phyloP scores from a whole-genome alignment of 1,284 basidiomycete species.

The Apiotrichum veenhuisii region DNA sequence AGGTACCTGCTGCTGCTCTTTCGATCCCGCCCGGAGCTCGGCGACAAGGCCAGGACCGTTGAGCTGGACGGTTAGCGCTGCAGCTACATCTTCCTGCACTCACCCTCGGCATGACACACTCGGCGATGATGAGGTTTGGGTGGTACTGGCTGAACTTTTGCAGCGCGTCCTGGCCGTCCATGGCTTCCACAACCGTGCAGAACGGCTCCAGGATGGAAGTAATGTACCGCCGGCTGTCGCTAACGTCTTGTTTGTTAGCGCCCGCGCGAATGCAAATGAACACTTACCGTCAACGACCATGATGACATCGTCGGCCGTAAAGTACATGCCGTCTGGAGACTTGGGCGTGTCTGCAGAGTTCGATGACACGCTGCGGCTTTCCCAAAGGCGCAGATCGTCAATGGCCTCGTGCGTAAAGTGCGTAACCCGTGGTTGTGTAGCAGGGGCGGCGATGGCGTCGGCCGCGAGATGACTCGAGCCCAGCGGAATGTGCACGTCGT shows the following conservation, averaged over 20 bases:
- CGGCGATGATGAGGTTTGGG: slow-evolving; percentile 47
- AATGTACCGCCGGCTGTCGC: slow-evolving; percentile 42
- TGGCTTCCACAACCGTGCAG: slow-evolving; percentile 49
- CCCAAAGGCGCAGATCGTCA: slow-evolving; percentile 41
- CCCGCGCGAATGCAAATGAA: background rate
- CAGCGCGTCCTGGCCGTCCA: slow-evolving; percentile 47
- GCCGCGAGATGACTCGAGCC: too few relatives aligned
- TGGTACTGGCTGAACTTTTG: slow-evolving; percentile 27
- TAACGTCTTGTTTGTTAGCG: slow-evolving; percentile 17
- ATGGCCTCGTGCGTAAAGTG: too few relatives aligned
- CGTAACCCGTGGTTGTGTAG: too few relatives aligned
- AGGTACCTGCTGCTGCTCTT: slow-evolving; percentile 26
- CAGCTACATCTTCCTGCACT: slow-evolving; percentile 7
- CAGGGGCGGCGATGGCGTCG: too few relatives aligned
- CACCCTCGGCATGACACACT: slow-evolving; percentile 51
- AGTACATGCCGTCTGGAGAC: slow-evolving; percentile 37
- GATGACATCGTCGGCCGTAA: slow-evolving; percentile 39
- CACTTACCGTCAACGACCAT: slow-evolving; percentile 43
- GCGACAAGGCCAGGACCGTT: slow-evolving; percentile 21
- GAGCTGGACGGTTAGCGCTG: too few relatives aligned
- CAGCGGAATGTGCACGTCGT: too few relatives aligned
- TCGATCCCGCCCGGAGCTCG: slow-evolving; percentile 21
- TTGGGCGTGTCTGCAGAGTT: slow-evolving; percentile 1
- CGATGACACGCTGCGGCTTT: background rate
- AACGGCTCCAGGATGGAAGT: slow-evolving; percentile 43